Evolutionary conservation across 2,329 filamentous ascomycete genomes (phyloP).

Genomic region (Calonectria pseudoreteaudii): DNA sequence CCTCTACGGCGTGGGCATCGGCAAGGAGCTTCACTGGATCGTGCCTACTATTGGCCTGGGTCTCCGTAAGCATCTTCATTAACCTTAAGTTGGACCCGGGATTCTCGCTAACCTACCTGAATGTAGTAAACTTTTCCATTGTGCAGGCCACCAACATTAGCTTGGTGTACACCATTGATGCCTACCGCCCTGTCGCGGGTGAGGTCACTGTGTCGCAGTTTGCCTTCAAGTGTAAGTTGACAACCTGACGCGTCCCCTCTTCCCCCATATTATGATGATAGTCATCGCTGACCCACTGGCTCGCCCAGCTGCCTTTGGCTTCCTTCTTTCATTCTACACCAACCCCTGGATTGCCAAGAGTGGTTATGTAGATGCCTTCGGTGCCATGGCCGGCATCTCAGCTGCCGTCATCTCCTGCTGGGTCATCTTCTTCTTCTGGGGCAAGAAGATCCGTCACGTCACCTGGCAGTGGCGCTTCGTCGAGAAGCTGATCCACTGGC

Average conservation of each 20-base stretch:
- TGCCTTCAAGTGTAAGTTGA: slow-evolving; percentile 59
- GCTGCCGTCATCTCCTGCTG: slow-evolving; percentile 58
- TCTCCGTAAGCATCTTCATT: slow-evolving; percentile 53
- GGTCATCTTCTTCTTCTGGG: slow-evolving; percentile 62
- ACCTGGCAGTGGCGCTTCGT: slow-evolving; percentile 27
- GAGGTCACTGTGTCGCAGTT: slow-evolving; percentile 42
- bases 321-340: slow-evolving; percentile 68
- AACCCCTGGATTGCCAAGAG: slow-evolving; percentile 63
- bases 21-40: slow-evolving; percentile 33
- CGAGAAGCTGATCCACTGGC: slow-evolving; percentile 26
- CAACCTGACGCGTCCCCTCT: not conserved
- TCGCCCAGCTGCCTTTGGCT: slow-evolving; percentile 59
- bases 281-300: not conserved
- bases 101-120: slow-evolving; percentile 51
- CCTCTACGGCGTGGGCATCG: slow-evolving; percentile 32
- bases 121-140: slow-evolving; percentile 32
- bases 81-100: too few relatives aligned
- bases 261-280: too few relatives aligned
- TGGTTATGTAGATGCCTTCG: slow-evolving; percentile 63
- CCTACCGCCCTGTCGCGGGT: slow-evolving; percentile 32
- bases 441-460: slow-evolving; percentile 48
- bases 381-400: slow-evolving; percentile 64
- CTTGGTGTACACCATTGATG: slow-evolving; percentile 36
- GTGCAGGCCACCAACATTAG: slow-evolving; percentile 33
- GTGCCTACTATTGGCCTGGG: slow-evolving; percentile 33